These are phyloP conservation scores for Paspalum notatum DNA, from an alignment of 176 grass and related monocot genomes.

Conservation along the genomic window DNA sequence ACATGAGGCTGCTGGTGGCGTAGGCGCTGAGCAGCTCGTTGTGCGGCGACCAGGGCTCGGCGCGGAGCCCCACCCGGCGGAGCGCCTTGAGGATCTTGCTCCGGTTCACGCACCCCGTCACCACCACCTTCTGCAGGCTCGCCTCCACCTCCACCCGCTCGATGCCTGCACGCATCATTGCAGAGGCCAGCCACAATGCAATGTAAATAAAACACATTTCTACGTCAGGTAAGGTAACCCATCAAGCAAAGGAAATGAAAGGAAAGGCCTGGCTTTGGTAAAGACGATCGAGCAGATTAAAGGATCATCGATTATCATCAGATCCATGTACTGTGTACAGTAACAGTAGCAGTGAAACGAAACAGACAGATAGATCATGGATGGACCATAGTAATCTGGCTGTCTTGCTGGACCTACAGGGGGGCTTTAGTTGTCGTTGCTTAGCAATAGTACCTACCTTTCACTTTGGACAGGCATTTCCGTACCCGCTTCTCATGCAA, in stretches of 20 bases:
- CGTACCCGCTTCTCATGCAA: conserved; percentile 96
- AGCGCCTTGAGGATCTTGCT: conserved; percentile 97
- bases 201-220: background rate
- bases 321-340: conserved; percentile 8
- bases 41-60: conserved; percentile 82
- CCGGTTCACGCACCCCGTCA: conserved; percentile 87
- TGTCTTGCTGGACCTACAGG: background rate
- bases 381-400: background rate
- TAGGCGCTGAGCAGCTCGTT: conserved; percentile 95
- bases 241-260: conserved; percentile 10
- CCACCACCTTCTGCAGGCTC: conserved; percentile 90
- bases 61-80: conserved; percentile 90
- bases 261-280: conserved; percentile 30
- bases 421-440: background rate
- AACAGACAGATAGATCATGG: background rate
- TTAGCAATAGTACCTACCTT: conserved; percentile 59
- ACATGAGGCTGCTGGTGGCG: conserved; percentile 66
- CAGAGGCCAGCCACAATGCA: background rate
- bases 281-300: conserved; percentile 4
- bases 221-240: background rate
- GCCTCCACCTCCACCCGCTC: conserved; percentile 96
- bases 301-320: conserved; percentile 9
- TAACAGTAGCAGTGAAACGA: background rate
- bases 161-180: conserved; percentile 59
- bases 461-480: conserved; percentile 99